phyloP scores from a whole-genome alignment of 2,329 filamentous ascomycete genomes.

The Trichoderma breve region DNA sequence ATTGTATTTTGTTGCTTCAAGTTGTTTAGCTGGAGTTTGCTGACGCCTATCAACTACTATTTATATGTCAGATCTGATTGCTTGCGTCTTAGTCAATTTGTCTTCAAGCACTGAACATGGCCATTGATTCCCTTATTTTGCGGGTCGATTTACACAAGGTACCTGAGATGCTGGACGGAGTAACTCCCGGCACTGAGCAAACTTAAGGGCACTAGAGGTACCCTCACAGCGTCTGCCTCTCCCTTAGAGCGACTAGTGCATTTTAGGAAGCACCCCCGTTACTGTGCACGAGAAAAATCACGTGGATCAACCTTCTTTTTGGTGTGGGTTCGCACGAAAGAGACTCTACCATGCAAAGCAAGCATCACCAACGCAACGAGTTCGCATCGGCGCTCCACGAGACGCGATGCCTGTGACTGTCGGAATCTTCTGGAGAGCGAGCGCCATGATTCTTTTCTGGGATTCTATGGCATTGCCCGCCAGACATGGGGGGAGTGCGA shows the following conservation, averaged over 20 bases:
- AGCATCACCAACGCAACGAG: constrained; percentile 13
- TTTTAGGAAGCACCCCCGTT: neutral
- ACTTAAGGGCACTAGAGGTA: neutral
- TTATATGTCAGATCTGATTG: neutral
- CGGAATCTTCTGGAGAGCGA: neutral
- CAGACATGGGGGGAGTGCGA: neutral
- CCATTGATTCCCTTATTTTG: neutral
- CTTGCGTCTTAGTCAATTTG: neutral
- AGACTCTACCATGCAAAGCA: constrained; percentile 15
- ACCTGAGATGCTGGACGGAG: neutral
- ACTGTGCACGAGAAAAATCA: neutral
- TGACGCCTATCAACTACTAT: neutral
- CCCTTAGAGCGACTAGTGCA: neutral
- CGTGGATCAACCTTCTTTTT: neutral
- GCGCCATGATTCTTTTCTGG: neutral
- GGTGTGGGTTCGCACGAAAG: neutral
- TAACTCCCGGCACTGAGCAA: neutral
- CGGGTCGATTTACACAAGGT: neutral
- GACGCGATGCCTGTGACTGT: constrained; percentile 8
- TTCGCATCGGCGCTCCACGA: constrained; percentile 10
- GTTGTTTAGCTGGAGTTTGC: neutral
- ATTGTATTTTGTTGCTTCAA: neutral
- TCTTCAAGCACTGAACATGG: neutral
- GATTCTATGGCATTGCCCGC: neutral
- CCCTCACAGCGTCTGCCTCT: neutral